Evolutionary conservation across 129 eudicot genomes (phyloP), one percentile per base, ranked within the genome.

Genomic region (Arctium minus): DNA sequence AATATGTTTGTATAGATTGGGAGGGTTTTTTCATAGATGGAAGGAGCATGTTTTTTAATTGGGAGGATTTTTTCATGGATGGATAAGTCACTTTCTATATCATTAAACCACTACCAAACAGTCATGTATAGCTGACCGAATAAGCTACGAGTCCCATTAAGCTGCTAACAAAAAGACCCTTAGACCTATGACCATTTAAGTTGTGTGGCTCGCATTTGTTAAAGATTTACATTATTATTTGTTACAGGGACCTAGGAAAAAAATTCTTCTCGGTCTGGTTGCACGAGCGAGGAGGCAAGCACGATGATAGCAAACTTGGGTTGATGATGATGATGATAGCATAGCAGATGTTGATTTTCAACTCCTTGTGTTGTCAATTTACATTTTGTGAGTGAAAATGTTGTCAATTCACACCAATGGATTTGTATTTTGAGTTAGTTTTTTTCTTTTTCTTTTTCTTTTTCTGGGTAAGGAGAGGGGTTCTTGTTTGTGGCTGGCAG

Each of bases 211-310:
- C n/a, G 68, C 68, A 44, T 81, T 2, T 71, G 11, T 35, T 12
- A 29, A 62, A 80, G 40, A 79, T 44, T 37, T 73, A 18, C 29
- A 30, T 42, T n/a, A 42, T n/a, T 60, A 17, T 62, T 74, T 39
- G 9, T 70, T 86, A 76, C 91, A 96, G 99, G 99, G 98, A 17
- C 98, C 99, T 8, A 91, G 99, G 80, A 96, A 96, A 84, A 96
- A 91, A 83, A 91, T 96, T 85, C 86, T 91, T 78, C 98, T 91
- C 36, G 87, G 95, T 0, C 87, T 96, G 82, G 87, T 88, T 74
- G 85, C 97, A 76, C 97, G 92, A 76, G 15, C 88, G 31, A 88
- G 86, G 82, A 86, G 92, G 80, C 90, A 72, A 75, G 86, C 88
- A 71, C 86, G 96, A 88, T 81, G 74, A 78, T 50, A 65, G 37